These are phyloP conservation scores for Dendrostoma leiphaemia DNA, from an alignment of 2,329 filamentous ascomycete species.

Conservation along the genomic window DNA sequence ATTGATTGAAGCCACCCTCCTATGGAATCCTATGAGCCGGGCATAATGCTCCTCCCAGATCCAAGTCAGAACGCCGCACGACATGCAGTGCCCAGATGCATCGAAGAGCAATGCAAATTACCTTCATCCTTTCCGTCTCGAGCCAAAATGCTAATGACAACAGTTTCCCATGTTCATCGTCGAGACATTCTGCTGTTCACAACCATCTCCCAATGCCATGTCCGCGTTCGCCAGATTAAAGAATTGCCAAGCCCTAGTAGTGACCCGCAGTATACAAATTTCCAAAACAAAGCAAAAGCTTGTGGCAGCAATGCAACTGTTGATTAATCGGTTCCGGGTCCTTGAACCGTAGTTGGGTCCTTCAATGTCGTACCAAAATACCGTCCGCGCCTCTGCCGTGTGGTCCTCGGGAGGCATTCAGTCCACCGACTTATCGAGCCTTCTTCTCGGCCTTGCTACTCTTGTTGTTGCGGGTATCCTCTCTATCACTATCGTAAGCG, in stretches of 20 bases:
- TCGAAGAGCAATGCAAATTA: too few relatives aligned
- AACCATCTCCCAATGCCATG: neutral
- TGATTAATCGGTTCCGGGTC: too few relatives aligned
- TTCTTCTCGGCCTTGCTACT: neutral
- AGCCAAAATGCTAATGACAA: too few relatives aligned
- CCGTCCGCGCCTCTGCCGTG: too few relatives aligned
- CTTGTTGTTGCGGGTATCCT: neutral
- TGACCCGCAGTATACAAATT: too few relatives aligned
- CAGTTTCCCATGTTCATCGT: too few relatives aligned
- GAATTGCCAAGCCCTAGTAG: neutral
- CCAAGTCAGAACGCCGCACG: neutral
- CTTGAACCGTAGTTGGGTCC: too few relatives aligned
- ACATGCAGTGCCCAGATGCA: neutral
- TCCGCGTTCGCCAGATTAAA: neutral
- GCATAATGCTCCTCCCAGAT: neutral
- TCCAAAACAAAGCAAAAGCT: too few relatives aligned
- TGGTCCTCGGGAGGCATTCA: neutral
- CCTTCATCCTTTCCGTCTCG: too few relatives aligned
- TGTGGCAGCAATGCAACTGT: too few relatives aligned
- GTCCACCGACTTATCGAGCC: neutral
- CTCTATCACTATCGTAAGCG: slow-evolving; percentile 15
- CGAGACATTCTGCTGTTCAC: too few relatives aligned
- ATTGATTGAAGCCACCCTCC: neutral
- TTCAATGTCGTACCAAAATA: too few relatives aligned
- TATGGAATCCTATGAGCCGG: neutral